phyloP scores from a whole-genome alignment of 1,139 yeast genomes.

The Zygosaccharomyces pseudobailii region DNA sequence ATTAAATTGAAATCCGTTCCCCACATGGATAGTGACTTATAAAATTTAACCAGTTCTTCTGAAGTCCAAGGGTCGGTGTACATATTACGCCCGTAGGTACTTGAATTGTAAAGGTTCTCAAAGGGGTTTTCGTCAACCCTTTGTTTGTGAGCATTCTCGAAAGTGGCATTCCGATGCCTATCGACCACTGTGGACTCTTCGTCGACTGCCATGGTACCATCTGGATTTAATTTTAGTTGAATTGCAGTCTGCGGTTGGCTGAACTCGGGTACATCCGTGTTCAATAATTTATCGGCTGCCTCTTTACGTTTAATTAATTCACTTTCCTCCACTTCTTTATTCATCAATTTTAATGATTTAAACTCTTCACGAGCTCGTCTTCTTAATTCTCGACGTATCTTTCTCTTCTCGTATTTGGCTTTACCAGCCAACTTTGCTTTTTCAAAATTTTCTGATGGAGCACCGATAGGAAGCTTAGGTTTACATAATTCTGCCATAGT shows the following conservation, averaged over 20 bases:
- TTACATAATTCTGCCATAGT: slow-evolving; percentile 82
- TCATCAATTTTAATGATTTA: slow-evolving; percentile 34
- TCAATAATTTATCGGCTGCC: slow-evolving; percentile 31
- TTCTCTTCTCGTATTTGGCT: slow-evolving; percentile 37
- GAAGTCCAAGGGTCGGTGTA: slow-evolving; percentile 82
- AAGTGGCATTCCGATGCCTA: slow-evolving; percentile 48
- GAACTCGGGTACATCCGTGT: slow-evolving; percentile 28
- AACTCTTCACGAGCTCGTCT: slow-evolving; percentile 42
- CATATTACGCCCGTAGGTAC: slow-evolving; percentile 63
- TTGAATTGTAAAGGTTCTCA: slow-evolving; percentile 70
- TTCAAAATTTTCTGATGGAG: slow-evolving; percentile 57
- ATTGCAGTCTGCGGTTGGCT: slow-evolving; percentile 36
- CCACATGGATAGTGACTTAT: slow-evolving; percentile 79
- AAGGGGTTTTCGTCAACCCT: slow-evolving; percentile 69
- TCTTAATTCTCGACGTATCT: slow-evolving; percentile 39
- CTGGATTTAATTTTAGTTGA: slow-evolving; percentile 49
- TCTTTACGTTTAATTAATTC: slow-evolving; percentile 34
- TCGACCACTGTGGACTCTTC: slow-evolving; percentile 70
- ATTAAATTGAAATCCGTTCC: slow-evolving; percentile 94
- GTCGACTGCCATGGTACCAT: slow-evolving; percentile 59
- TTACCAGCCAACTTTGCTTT: slow-evolving; percentile 56
- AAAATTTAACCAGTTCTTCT: slow-evolving; percentile 68
- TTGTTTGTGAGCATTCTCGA: slow-evolving; percentile 39
- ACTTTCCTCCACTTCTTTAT: slow-evolving; percentile 38
- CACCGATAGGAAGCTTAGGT: slow-evolving; percentile 73